Evolutionary conservation across 768 basidiomycete genomes (phyloP).

Genomic region (Mycena capillaripes): DNA sequence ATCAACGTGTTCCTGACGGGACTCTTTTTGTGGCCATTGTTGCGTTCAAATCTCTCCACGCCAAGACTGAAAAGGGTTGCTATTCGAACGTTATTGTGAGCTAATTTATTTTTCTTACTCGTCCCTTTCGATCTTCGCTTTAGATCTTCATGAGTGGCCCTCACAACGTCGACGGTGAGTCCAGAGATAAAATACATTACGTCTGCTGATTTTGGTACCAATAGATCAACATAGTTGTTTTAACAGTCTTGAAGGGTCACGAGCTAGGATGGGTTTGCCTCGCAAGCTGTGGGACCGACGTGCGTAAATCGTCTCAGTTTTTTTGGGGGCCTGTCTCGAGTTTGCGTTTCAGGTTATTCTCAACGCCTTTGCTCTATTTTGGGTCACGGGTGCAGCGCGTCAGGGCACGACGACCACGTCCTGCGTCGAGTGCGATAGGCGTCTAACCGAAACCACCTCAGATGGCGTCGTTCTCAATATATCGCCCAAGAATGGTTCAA

Average conservation of each 20-base stretch:
- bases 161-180: slow-evolving; percentile 27
- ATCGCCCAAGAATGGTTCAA: slow-evolving; percentile 14
- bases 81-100: slow-evolving; percentile 51
- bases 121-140: neutral
- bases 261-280: slow-evolving; percentile 32
- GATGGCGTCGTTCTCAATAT: slow-evolving; percentile 25
- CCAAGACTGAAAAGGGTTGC: slow-evolving; percentile 46
- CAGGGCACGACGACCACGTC: neutral
- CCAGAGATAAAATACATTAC: neutral
- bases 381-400: slow-evolving; percentile 21
- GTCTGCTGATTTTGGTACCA: neutral
- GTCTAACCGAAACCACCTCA: neutral
- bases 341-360: slow-evolving; percentile 4
- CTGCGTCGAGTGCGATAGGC: slow-evolving; percentile 22
- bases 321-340: neutral
- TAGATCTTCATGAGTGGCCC: slow-evolving; percentile 27
- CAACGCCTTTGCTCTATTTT: slow-evolving; percentile 22
- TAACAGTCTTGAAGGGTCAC: slow-evolving; percentile 28
- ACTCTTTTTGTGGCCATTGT: slow-evolving; percentile 54
- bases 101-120: neutral
- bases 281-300: slow-evolving; percentile 28
- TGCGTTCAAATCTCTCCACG: slow-evolving; percentile 41
- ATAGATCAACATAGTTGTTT: slow-evolving; percentile 26
- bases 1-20: slow-evolving; percentile 44
- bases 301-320: neutral